Percentiles rank a stretch among this genome's conserved stretches.
These are phyloP conservation scores for Mycena galericulata DNA, from an alignment of 768 basidiomycete genomes.

Conservation along the genomic window DNA sequence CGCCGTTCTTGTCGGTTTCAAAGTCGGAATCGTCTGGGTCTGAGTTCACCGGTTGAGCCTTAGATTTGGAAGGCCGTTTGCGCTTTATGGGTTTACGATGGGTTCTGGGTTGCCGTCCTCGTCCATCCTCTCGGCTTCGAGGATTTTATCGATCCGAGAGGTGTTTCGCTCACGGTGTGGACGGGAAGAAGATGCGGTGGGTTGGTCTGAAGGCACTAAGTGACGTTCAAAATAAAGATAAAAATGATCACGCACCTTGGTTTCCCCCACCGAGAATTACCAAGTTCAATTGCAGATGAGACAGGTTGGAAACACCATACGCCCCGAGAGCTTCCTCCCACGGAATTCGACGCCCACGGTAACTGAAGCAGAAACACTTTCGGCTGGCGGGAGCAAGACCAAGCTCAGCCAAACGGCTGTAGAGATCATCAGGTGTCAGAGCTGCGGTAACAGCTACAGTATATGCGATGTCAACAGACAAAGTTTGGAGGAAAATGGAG, in stretches of 20 bases:
- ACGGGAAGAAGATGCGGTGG: not conserved
- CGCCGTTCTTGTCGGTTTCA: too few relatives aligned
- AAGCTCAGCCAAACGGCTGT: not conserved
- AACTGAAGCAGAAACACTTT: not conserved
- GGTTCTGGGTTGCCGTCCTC: not conserved
- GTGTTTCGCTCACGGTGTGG: not conserved
- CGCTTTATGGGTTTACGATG: not conserved
- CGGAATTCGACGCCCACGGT: not conserved
- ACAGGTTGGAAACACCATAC: not conserved
- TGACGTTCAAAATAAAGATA: not conserved
- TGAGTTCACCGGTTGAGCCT: not conserved
- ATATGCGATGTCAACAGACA: too few relatives aligned
- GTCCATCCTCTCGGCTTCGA: not conserved
- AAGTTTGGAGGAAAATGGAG: too few relatives aligned
- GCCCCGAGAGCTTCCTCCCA: not conserved
- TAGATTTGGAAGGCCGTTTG: too few relatives aligned
- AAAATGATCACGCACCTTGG: not conserved
- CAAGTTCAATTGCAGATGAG: not conserved
- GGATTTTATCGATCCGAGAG: not conserved
- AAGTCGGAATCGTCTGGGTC: not conserved
- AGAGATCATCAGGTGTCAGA: not conserved
- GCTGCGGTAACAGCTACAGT: not conserved
- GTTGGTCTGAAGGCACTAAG: not conserved
- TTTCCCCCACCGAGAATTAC: not conserved
- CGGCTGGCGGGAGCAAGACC: not conserved